Percentiles rank a stretch among this genome's conserved stretches.
phyloP scores from a whole-genome alignment of 352 stramenopile genomes.

The Globisporangium splendens region DNA sequence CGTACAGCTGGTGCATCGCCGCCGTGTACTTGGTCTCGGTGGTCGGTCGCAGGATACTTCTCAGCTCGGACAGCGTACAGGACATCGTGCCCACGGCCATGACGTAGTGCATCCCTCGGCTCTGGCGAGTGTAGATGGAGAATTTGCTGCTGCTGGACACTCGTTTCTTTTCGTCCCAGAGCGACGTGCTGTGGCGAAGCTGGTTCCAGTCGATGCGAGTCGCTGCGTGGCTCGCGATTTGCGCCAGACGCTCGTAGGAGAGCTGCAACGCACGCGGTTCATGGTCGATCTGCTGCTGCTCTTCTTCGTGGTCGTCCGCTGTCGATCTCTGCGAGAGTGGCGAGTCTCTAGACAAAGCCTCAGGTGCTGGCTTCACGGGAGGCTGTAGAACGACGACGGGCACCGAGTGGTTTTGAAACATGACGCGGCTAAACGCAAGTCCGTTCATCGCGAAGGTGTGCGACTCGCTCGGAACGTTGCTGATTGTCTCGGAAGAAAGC shows the following conservation, averaged over 20 bases:
- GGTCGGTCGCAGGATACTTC: constrained; percentile 12
- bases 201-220: constrained; percentile 15
- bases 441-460: constrained; percentile 4
- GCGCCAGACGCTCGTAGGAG: constrained; percentile 10
- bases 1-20: constrained; percentile 17
- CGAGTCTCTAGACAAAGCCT: not conserved
- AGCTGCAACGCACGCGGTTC: constrained; percentile 2
- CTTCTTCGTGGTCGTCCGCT: constrained; percentile 6
- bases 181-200: constrained; percentile 15
- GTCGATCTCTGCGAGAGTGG: constrained; percentile 14
- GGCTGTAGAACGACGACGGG: too few species aligned
- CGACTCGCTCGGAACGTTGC: constrained; percentile 8
- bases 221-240: constrained; percentile 10
- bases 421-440: constrained; percentile 14
- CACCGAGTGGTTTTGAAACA: constrained; percentile 4
- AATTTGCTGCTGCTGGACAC: constrained; percentile 10
- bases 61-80: constrained; percentile 17
- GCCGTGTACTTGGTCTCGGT: constrained; percentile 6
- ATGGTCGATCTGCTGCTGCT: too few species aligned
- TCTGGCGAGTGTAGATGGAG: constrained; percentile 17
- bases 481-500: constrained; percentile 4
- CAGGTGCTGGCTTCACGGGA: not conserved
- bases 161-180: constrained; percentile 18
- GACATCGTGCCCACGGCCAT: constrained; percentile 14
- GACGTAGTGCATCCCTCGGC: constrained; percentile 19